These are phyloP conservation scores for Pseudogymnoascus sp. DNA, from an alignment of 2,329 filamentous ascomycete genomes.

Conservation along the genomic window DNA sequence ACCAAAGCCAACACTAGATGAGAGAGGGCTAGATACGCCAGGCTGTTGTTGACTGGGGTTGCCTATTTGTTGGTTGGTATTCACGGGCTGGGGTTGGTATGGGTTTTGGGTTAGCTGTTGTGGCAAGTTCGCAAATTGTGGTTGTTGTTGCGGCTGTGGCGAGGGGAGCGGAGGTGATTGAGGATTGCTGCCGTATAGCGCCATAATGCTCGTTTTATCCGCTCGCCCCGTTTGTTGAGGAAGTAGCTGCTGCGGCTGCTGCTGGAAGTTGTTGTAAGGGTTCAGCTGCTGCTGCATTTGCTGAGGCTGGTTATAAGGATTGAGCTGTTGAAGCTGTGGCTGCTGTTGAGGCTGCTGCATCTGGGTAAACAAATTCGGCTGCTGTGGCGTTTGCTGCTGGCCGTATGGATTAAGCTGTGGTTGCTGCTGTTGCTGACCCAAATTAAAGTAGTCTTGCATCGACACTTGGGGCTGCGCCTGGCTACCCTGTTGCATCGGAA, in stretches of 20 bases:
- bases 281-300: conserved; percentile 31
- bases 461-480: conserved; percentile 7
- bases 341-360: conserved; percentile 23
- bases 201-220: conserved; percentile 70
- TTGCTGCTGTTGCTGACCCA: conserved; percentile 35
- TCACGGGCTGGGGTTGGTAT: not conserved
- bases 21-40: conserved; percentile 27
- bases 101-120: conserved; percentile 29
- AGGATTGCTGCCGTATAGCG: conserved; percentile 55
- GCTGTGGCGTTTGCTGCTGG: conserved; percentile 37
- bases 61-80: not conserved
- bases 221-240: conserved; percentile 44
- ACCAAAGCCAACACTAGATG: not conserved
- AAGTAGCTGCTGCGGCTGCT: conserved; percentile 33
- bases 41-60: not conserved
- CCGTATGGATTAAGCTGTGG: conserved; percentile 29
- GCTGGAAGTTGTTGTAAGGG: conserved; percentile 27
- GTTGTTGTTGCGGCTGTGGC: conserved; percentile 32
- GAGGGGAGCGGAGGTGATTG: conserved; percentile 29
- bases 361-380: conserved; percentile 17
- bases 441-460: conserved; percentile 23
- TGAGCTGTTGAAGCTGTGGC: conserved; percentile 31
- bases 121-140: conserved; percentile 25
- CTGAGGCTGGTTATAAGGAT: conserved; percentile 18
- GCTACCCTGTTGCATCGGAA: not conserved